Percentiles rank a stretch among this genome's conserved stretches.
Conservation (phyloP, 176 grass and related monocot genomes). For the Oryza officinalis region DNA sequence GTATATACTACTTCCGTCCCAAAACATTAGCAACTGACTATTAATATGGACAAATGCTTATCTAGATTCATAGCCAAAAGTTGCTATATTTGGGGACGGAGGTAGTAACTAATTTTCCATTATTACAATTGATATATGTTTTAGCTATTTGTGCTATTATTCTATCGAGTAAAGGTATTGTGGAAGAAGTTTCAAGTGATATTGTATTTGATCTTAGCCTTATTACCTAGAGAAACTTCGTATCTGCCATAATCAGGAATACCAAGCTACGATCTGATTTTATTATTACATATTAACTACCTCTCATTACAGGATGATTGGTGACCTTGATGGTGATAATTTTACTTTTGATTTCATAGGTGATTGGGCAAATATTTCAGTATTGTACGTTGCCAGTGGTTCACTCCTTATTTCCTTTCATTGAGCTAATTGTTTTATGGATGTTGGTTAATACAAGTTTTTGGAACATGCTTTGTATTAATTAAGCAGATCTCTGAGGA, state of each 20-base stretch:
- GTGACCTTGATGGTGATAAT: constrained; percentile 38
- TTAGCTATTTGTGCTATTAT: background rate
- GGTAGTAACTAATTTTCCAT: background rate
- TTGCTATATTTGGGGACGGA: no score
- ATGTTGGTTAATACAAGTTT: background rate
- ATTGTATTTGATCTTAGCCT: no score
- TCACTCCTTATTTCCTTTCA: background rate
- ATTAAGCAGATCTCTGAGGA: constrained; percentile 47
- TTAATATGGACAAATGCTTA: no score
- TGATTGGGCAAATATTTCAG: constrained; percentile 40
- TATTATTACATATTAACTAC: background rate
- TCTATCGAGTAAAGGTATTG: background rate
- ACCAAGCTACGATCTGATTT: background rate
- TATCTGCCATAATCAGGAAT: background rate
- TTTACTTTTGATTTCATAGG: constrained; percentile 39
- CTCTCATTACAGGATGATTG: constrained; percentile 49
- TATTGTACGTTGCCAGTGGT: constrained; percentile 35
- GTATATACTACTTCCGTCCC: background rate
- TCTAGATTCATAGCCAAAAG: no score
- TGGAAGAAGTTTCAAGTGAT: background rate
- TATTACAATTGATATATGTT: background rate
- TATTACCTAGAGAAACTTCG: constrained; percentile 4
- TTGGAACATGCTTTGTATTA: constrained; percentile 9
- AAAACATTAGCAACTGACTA: no score
- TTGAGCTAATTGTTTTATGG: background rate